phyloP scores from a whole-genome alignment of 208 protist genomes.

The Trypanosoma conorhini region DNA sequence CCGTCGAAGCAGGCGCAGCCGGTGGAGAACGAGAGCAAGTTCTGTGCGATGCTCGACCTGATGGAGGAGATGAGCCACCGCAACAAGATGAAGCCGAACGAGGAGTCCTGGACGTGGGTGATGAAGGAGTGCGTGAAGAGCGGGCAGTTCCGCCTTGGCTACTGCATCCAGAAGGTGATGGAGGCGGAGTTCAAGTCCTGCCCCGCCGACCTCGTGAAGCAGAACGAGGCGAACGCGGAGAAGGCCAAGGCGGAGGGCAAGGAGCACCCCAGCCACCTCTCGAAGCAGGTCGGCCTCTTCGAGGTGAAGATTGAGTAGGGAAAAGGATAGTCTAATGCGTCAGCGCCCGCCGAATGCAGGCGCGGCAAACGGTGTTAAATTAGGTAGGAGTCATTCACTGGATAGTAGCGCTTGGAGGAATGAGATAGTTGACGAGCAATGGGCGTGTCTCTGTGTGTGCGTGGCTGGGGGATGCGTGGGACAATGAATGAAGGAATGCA shows the following conservation, averaged over 20 bases:
- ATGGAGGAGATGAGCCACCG: slow-evolving; percentile 90
- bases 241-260: slow-evolving; percentile 86
- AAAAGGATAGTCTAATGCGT: background rate
- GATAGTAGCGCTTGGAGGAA: background rate
- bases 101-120: slow-evolving; percentile 86
- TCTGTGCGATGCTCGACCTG: slow-evolving; percentile 91
- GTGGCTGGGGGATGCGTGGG: background rate
- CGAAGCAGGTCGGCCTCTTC: slow-evolving; percentile 73
- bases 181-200: slow-evolving; percentile 80
- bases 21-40: slow-evolving; percentile 85
- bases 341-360: background rate
- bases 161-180: slow-evolving; percentile 75
- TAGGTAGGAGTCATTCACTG: background rate
- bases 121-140: slow-evolving; percentile 85
- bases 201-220: slow-evolving; percentile 70
- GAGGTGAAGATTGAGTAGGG: slow-evolving; percentile 88
- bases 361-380: background rate
- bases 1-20: slow-evolving; percentile 67
- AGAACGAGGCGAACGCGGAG: slow-evolving; percentile 79
- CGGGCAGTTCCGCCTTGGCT: slow-evolving; percentile 83
- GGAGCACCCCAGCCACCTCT: slow-evolving; percentile 71
- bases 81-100: slow-evolving; percentile 87
- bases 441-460: background rate
- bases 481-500: background rate
- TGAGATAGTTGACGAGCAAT: background rate